Conservation (phyloP, 441 rosid genomes). For the Croton laevigatus region DNA sequence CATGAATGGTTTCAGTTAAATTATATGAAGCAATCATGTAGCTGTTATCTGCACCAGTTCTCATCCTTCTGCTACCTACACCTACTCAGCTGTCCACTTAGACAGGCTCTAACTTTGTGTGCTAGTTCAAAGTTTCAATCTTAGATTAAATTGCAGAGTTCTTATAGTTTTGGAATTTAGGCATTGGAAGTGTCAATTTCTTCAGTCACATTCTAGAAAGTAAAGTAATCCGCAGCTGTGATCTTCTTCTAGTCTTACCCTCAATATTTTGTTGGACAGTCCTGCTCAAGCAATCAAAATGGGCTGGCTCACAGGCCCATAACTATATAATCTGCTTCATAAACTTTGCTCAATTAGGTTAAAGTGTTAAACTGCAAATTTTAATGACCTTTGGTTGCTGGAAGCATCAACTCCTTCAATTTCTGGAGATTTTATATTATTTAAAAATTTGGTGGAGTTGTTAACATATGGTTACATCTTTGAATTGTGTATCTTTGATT, state of each 20-base stretch:
- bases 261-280: too few species aligned
- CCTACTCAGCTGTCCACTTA: background rate
- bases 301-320: too few species aligned
- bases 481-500: constrained; percentile 7
- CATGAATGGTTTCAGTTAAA: background rate
- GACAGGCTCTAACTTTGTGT: background rate
- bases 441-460: background rate
- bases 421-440: background rate
- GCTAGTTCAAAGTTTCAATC: background rate
- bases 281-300: too few species aligned
- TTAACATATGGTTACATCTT: background rate
- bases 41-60: constrained; percentile 7
- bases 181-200: background rate
- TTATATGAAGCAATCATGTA: background rate
- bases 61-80: background rate
- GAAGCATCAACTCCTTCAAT: too few species aligned
- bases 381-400: too few species aligned
- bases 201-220: background rate
- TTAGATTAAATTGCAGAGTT: background rate
- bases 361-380: too few species aligned
- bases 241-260: too few species aligned
- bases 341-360: too few species aligned
- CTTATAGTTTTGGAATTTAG: background rate
- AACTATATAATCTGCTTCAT: too few species aligned
- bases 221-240: too few species aligned